Percentiles rank a stretch among this genome's conserved stretches.
Evolutionary conservation across 805 yeast genomes (phyloP).

Genomic region (Monosporozyma siamensis): DNA sequence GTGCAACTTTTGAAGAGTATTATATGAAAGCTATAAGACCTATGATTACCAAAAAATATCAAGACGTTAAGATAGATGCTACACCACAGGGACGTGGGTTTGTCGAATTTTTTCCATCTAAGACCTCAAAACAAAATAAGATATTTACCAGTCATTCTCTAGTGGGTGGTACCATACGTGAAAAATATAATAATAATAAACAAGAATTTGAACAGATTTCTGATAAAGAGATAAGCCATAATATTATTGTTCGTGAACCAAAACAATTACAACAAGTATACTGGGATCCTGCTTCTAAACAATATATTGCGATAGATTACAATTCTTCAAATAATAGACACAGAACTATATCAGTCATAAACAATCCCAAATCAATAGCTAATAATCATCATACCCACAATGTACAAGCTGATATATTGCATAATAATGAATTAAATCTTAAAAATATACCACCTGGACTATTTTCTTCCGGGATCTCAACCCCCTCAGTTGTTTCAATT

Average conservation of each 20-base stretch:
- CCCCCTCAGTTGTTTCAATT: conserved; percentile 1
- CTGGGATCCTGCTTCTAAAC: not conserved
- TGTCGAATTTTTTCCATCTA: conserved; percentile 27
- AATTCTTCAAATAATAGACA: too few species aligned
- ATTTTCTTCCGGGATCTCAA: not conserved
- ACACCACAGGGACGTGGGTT: conserved; percentile 30
- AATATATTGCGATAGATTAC: not conserved
- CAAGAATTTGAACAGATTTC: conserved; percentile 16
- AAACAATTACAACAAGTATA: conserved; percentile 1
- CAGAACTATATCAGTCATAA: not conserved
- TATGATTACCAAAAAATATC: conserved; percentile 38
- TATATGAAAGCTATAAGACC: conserved; percentile 56
- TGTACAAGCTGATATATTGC: not conserved
- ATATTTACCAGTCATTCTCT: conserved; percentile 45
- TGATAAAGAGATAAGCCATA: not conserved
- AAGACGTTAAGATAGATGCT: conserved; percentile 57
- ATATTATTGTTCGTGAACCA: not conserved
- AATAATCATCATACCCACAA: not conserved
- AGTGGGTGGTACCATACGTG: conserved; percentile 25
- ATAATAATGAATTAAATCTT: not conserved
- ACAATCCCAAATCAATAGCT: not conserved
- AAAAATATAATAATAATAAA: conserved; percentile 27
- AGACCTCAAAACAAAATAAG: conserved; percentile 24
- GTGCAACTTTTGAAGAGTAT: conserved; percentile 55
- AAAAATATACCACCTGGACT: not conserved